A percentile compares a stretch with the other conserved stretches of the same genome.
These are phyloP conservation scores for Noccaea caerulescens DNA, from an alignment of 345 rosid species.

Conservation along the genomic window DNA sequence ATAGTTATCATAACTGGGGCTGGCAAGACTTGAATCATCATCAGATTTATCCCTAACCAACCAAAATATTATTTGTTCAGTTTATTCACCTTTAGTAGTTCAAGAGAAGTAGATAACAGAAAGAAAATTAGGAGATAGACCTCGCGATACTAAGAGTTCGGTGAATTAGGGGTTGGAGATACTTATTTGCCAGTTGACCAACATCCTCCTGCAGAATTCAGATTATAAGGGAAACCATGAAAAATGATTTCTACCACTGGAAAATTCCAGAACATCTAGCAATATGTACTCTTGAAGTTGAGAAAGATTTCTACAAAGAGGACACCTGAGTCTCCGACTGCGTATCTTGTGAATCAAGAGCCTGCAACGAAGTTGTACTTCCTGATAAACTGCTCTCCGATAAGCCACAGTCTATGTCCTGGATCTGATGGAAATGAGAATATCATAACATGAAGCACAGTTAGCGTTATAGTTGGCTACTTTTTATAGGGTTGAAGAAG, in stretches of 20 bases:
- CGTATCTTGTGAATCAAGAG: slow-evolving; percentile 58
- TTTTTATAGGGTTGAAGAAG: slow-evolving; percentile 15
- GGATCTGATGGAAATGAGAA: slow-evolving; percentile 66
- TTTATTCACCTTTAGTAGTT: slow-evolving; percentile 27
- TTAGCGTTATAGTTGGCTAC: slow-evolving; percentile 28
- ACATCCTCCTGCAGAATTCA: slow-evolving; percentile 59
- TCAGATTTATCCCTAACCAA: slow-evolving; percentile 68
- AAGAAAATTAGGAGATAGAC: slow-evolving; percentile 46
- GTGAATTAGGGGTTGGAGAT: slow-evolving; percentile 45
- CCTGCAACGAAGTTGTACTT: slow-evolving; percentile 57
- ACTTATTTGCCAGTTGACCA: slow-evolving; percentile 47
- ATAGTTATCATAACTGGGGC: slow-evolving; percentile 53
- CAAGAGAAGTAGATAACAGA: slow-evolving; percentile 11
- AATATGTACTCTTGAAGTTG: slow-evolving; percentile 10
- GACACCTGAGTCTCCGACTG: slow-evolving; percentile 49
- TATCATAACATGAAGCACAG: slow-evolving; percentile 18
- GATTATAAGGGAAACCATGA: slow-evolving; percentile 31
- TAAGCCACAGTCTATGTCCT: slow-evolving; percentile 65
- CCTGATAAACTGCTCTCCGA: slow-evolving; percentile 59
- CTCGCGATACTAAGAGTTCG: slow-evolving; percentile 48
- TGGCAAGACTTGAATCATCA: slow-evolving; percentile 67
- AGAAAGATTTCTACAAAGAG: slow-evolving; percentile 28
- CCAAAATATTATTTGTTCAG: slow-evolving; percentile 30
- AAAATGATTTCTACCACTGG: slow-evolving; percentile 15
- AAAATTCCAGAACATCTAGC: slow-evolving; percentile 12